Base-by-base conservation (phyloP, 495 filamentous ascomycete species). In the Daldinia bambusicola region DNA sequence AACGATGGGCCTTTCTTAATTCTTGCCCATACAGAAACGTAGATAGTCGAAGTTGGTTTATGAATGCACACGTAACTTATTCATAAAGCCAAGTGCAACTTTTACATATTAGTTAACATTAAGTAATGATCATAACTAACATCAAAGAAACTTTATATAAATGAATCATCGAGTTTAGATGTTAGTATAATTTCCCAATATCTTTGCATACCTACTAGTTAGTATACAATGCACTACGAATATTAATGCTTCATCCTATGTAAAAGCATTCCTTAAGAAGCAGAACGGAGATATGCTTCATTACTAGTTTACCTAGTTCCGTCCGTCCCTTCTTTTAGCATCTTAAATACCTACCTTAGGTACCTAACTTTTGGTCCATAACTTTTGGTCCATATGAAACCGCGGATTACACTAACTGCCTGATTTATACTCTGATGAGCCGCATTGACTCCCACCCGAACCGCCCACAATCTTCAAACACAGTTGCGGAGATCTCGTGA, bases 301-400 rank as follows among this genome's bases (percentile, higher is more conserved):
- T 26, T 26, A 48, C 8, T 0, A 6, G 16, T 2, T 45, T 18
- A n/a, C 9, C 5, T 40, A 20, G 16, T 48, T 8, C 16, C 16
- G 18, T 8, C 16, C 16, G 18, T 48, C 18, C 43, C 43, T 2
- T 48, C 43, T 48, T 48, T 48, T 20, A 26, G 26, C 26, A 26
- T 26, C 26, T 26, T 26, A 26, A 20, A 48, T 45, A 45, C 18
- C 41, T 43, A 43, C 41, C 16, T n/a, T n/a, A n/a, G n/a, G n/a
- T n/a, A n/a, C n/a, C n/a, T n/a, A n/a, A n/a, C n/a, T n/a, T n/a
- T n/a, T n/a, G n/a, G n/a, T n/a, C n/a, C n/a, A n/a, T n/a, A n/a
- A n/a, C n/a, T n/a, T n/a, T 37, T 57, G 16, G 12, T 57, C 26
- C 34, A 4, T 14, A 38, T 57, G 55, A 57, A 57, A 57, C 55